A percentile compares a stretch with the other conserved stretches of the same genome.
phyloP scores from a whole-genome alignment of 2,329 filamentous ascomycete genomes.

The Venturia nashicola region DNA sequence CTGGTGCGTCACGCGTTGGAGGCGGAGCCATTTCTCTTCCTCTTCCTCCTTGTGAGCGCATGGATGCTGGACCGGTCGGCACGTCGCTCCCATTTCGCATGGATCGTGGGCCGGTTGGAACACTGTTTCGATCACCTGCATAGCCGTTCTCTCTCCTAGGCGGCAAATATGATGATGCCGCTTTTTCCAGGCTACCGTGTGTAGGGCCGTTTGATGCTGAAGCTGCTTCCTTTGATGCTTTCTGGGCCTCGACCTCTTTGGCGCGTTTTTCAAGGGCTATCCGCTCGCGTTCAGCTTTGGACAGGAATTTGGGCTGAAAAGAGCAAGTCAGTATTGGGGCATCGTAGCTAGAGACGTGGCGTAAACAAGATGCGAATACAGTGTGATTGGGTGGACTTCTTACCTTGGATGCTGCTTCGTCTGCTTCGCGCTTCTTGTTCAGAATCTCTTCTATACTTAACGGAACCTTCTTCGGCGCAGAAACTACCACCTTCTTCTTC shows the following conservation, averaged over 20 bases:
- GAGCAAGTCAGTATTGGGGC: conserved; percentile 15
- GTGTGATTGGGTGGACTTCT: conserved; percentile 12
- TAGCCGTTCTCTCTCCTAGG: conserved; percentile 2
- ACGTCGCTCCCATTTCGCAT: conserved; percentile 41
- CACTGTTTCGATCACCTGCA: conserved; percentile 14
- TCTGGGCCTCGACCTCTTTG: conserved; percentile 57
- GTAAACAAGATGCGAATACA: conserved; percentile 12
- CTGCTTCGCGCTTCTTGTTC: conserved; percentile 72
- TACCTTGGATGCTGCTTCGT: conserved; percentile 69
- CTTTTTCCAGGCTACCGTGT: conserved; percentile 6
- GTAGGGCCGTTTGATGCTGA: conserved; percentile 6
- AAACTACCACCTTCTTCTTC: conserved; percentile 4
- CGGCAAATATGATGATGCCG: background rate
- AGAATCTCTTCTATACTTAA: conserved; percentile 79
- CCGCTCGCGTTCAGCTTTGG: conserved; percentile 69
- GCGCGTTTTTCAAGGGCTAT: conserved; percentile 65
- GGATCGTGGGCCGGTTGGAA: conserved; percentile 63
- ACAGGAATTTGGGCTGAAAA: conserved; percentile 63
- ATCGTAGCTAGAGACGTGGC: conserved; percentile 15
- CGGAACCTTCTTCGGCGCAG: conserved; percentile 35
- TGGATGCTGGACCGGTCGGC: conserved; percentile 38
- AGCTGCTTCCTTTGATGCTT: conserved; percentile 18
- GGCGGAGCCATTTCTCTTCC: conserved; percentile 39
- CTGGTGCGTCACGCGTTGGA: conserved; percentile 29
- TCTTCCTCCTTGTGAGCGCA: conserved; percentile 27